Evolutionary conservation across 306 rosid genomes (phyloP), one percentile per base, ranked within the genome.

Genomic region (Quercus parvula): DNA sequence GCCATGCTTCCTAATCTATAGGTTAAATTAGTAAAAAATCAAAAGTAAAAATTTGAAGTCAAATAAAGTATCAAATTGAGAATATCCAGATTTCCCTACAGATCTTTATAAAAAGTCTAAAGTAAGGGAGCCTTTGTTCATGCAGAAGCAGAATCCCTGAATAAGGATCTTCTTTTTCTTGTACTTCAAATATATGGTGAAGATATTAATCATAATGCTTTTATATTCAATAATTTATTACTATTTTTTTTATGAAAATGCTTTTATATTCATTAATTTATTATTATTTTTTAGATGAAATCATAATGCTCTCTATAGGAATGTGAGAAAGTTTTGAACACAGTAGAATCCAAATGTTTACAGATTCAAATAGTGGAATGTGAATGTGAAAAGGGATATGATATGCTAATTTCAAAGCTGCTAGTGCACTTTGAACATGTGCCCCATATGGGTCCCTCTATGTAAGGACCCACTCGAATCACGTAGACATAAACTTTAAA

Each of bases 261-360:
- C 46, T 7, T 38, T 38, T 38, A 38, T 7, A 38, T 38, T 38
- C 46, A 38, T 38, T 38, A 38, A 7, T 38, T 38, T 38, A 38
- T 38, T 8, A 38, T 38, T 38, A 38, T 38, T 8, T 0, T 38
- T 38, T 7, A 7, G 46, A 38, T 38, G 46, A 38, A 75, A 86
- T 80, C 85, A 84, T 81, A 46, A 55, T 62, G 73, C 15, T 68
- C 78, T 73, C 76, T 54, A 75, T 84, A 56, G 86, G 79, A 79
- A 76, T 78, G 46, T 15, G 90, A 78, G 87, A 76, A 84, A 78
- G 78, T 70, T 44, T 67, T 17, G 10, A 38, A 38, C 38, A 71
- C 20, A 25, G 77, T 9, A 56, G 51, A 22, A n/a, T 56, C 30
- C 77, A 56, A 49, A 56, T n/a, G 30, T 6, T 63, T 14, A 63